Evolutionary conservation across 192 early-diverging fungal species (phyloP), one percentile per base, ranked within the genome.

Genomic region (Dispira parvispora): DNA sequence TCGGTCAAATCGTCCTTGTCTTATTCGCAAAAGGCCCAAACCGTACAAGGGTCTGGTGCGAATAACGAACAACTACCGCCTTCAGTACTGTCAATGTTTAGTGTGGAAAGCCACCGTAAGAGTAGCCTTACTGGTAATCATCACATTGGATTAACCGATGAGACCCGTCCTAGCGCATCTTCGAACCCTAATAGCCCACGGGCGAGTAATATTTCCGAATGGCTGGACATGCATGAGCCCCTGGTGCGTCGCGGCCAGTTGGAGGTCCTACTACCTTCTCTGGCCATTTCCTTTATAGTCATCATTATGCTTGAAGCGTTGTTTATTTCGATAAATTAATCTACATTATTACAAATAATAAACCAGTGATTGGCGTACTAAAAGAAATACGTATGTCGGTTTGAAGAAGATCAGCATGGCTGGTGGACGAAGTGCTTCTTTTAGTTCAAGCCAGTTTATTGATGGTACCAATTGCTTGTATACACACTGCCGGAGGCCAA

Each of bases 201-300:
- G 32, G 32, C 3, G 3, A 38, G 32, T 38, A 38, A 38, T 38
- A 38, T 38, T 16, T 27, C 57, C 57, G 13, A 60, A 3, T 60
- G 57, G 57, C 8, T 43, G 14, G 13, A 28, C 1, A 60, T 60
- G 57, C 14, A 60, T 16, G 57, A 60, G 16, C 57, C 57, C 28
- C 57, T 60, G 21, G 57, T 60, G 9, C 38, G 12, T 10, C 25
- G 21, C 2, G 57, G 57, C 32, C 57, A 60, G 21, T 13, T 18
- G 32, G 57, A 60, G 42, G 13, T 60, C 8, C 57, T 60, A 18
- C 10, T 16, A 28, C 28, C 18, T 42, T 18, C 57, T 18, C 12
- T 42, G 26, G 38, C 38, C 13, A 14, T 21, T 12, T 27, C 57
- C 10, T 14, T 60, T 18, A 8, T 27, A 21, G 16, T 60, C 8